A percentile compares a stretch with the other conserved stretches of the same genome.
Evolutionary conservation across 2,329 filamentous ascomycete genomes (phyloP).

Genomic region (Colletotrichum graminicola): DNA sequence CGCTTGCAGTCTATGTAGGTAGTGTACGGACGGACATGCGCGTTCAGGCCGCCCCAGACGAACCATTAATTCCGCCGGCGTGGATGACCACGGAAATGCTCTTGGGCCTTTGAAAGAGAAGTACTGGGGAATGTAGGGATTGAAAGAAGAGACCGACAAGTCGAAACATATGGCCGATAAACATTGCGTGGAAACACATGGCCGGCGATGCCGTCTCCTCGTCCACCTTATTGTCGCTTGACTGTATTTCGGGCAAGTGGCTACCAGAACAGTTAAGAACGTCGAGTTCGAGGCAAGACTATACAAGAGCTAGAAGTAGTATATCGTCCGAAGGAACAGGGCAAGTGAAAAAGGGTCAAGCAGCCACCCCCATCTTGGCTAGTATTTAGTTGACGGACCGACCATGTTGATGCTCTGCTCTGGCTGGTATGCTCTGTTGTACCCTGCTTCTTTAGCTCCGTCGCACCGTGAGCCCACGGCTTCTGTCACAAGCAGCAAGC

Average conservation of each 20-base stretch:
- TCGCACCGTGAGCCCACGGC: constrained; percentile 2
- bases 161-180: constrained; percentile 4
- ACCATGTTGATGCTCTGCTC: constrained; percentile 1
- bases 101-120: constrained; percentile 1
- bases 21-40: constrained; percentile 17
- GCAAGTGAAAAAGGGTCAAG: too few relatives aligned
- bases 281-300: constrained; percentile 4
- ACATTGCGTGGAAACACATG: constrained; percentile 16
- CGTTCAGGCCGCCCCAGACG: constrained; percentile 28
- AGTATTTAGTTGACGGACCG: constrained; percentile 1
- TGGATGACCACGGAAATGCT: constrained; percentile 3
- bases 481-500: neutral
- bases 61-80: constrained; percentile 21
- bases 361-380: neutral
- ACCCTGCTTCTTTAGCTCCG: constrained; percentile 11
- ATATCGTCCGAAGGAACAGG: neutral
- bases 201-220: neutral
- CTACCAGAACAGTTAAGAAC: neutral
- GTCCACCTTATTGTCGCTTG: neutral
- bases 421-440: neutral
- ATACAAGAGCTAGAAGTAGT: neutral
- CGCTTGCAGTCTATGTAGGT: neutral
- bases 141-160: neutral
- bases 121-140: constrained; percentile 17
- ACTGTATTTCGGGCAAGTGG: neutral